Conservation (phyloP, 192 early-diverging fungal genomes). For the Mortierella antarctica region DNA sequence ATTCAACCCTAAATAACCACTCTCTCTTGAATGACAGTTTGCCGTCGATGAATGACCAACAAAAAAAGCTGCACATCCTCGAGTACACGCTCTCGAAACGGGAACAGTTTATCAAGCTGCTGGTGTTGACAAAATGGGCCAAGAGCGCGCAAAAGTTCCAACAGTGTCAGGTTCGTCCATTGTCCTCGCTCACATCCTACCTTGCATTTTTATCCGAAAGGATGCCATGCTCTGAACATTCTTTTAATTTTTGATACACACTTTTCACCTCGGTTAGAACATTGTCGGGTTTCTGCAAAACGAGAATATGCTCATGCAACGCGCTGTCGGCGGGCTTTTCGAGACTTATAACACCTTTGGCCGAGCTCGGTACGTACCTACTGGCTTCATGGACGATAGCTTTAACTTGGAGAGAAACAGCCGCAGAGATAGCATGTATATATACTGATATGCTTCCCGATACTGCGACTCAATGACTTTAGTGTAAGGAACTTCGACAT, state of each 20-base stretch:
- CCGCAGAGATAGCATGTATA: constrained; percentile 50
- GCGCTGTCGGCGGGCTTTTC: constrained; percentile 70
- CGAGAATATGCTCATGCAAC: constrained; percentile 69
- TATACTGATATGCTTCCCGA: constrained; percentile 25
- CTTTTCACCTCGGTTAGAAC: constrained; percentile 28
- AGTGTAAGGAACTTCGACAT: constrained; percentile 88
- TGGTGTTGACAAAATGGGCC: constrained; percentile 83
- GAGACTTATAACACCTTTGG: constrained; percentile 61
- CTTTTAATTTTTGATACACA: no score
- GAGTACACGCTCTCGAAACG: constrained; percentile 71
- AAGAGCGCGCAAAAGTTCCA: constrained; percentile 74
- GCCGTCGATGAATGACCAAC: constrained; percentile 64
- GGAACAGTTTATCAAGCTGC: constrained; percentile 75
- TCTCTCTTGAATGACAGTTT: constrained; percentile 52
- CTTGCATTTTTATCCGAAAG: no score
- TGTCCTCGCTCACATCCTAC: no score
- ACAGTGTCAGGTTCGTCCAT: constrained; percentile 69
- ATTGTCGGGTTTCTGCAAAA: constrained; percentile 69
- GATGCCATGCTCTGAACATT: no score
- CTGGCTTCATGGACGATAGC: neutral
- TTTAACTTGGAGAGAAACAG: constrained; percentile 55
- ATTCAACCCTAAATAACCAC: neutral
- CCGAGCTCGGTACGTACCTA: constrained; percentile 55
- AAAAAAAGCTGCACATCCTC: constrained; percentile 71
- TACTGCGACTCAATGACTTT: neutral